Evolutionary conservation across 805 yeast genomes (phyloP).

Genomic region (Candida ipomoeae): DNA sequence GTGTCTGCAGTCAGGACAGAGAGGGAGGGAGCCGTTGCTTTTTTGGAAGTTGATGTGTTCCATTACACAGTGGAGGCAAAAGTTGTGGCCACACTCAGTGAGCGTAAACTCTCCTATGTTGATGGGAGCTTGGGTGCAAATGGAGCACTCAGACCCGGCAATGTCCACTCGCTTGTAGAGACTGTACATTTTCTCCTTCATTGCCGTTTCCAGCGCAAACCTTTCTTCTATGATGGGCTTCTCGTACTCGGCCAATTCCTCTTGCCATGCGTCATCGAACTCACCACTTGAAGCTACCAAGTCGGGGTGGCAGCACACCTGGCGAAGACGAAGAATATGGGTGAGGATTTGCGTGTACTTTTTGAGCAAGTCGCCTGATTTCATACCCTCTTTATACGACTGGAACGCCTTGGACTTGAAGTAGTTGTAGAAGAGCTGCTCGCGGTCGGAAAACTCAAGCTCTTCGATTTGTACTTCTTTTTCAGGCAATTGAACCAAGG

Average conservation of each 20-base stretch:
- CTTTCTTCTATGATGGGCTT: conserved; percentile 14
- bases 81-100: conserved; percentile 77
- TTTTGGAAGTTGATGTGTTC: conserved; percentile 72
- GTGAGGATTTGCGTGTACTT: conserved; percentile 77
- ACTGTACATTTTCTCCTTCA: conserved; percentile 22
- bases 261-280: conserved; percentile 46
- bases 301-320: conserved; percentile 80
- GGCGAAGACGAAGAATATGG: conserved; percentile 78
- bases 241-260: conserved; percentile 17
- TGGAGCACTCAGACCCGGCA: conserved; percentile 68
- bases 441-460: conserved; percentile 62
- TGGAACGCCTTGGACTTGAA: conserved; percentile 62
- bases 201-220: conserved; percentile 21
- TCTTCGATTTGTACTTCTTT: conserved; percentile 69
- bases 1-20: conserved; percentile 77
- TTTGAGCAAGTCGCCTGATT: conserved; percentile 63
- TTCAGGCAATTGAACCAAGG: conserved; percentile 70
- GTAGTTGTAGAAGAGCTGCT: conserved; percentile 62
- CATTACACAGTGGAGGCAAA: conserved; percentile 67
- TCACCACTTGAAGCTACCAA: conserved; percentile 52
- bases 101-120: conserved; percentile 50
- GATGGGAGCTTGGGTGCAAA: conserved; percentile 72
- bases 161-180: conserved; percentile 30
- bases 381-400: conserved; percentile 56
- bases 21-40: conserved; percentile 37